Percentiles rank a stretch among this genome's conserved stretches.
phyloP scores from a whole-genome alignment of 768 basidiomycete genomes.

The Thelephora ganbajun region DNA sequence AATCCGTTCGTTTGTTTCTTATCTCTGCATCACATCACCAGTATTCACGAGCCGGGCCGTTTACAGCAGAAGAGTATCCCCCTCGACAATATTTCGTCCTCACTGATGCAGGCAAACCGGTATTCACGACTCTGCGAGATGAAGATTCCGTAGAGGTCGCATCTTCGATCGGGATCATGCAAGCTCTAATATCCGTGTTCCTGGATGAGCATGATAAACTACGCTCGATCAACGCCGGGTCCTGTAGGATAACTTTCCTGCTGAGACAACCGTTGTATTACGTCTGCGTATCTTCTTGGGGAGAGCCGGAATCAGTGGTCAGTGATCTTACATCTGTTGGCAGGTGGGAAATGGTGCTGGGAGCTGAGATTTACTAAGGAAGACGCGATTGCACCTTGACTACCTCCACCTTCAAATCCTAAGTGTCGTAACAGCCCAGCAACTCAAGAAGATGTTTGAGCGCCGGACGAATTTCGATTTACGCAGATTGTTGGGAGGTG shows the following conservation, averaged over 20 bases:
- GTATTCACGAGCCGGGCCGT: not conserved
- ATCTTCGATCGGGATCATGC: conserved; percentile 81
- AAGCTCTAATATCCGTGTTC: conserved; percentile 92
- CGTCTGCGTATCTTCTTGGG: conserved; percentile 83
- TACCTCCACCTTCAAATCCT: conserved; percentile 90
- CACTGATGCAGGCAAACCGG: conserved; percentile 96
- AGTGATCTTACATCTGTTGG: conserved; percentile 19
- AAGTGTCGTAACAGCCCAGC: conserved; percentile 76
- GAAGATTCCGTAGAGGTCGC: conserved; percentile 55
- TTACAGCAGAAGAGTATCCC: conserved; percentile 17
- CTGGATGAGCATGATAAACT: conserved; percentile 83
- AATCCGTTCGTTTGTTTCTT: conserved; percentile 9
- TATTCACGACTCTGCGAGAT: conserved; percentile 56
- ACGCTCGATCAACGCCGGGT: conserved; percentile 72
- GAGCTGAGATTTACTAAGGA: conserved; percentile 37
- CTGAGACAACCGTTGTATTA: conserved; percentile 84
- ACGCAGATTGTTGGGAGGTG: conserved; percentile 50
- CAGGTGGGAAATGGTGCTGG: conserved; percentile 1
- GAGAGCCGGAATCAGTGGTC: conserved; percentile 93
- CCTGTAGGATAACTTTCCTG: conserved; percentile 74
- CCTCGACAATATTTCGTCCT: conserved; percentile 82
- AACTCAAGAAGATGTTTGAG: conserved; percentile 78
- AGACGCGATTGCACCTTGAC: conserved; percentile 90
- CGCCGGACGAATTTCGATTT: conserved; percentile 87
- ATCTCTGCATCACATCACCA: conserved; percentile 9